These are phyloP conservation scores for Gossypium longicalyx DNA, from an alignment of 345 rosid genomes.

Conservation along the genomic window DNA sequence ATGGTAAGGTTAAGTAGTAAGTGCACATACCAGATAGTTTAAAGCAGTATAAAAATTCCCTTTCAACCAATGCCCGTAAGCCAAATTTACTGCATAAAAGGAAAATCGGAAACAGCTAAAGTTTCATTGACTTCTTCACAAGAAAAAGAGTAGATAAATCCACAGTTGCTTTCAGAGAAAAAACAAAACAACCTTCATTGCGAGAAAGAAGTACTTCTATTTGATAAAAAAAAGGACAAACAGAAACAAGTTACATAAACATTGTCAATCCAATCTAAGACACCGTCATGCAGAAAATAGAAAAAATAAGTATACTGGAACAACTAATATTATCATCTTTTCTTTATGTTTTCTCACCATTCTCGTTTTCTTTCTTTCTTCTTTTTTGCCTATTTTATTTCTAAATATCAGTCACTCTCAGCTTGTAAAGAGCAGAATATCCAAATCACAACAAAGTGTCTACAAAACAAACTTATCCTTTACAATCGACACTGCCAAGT, in stretches of 20 bases:
- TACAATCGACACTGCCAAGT: not conserved
- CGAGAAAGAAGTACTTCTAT: not conserved
- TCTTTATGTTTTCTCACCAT: not conserved
- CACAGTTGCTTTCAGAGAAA: not conserved
- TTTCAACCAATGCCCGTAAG: conserved; percentile 72
- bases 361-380: not conserved
- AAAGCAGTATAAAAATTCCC: conserved; percentile 58
- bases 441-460: not conserved
- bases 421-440: not conserved
- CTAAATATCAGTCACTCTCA: not conserved
- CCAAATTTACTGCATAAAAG: conserved; percentile 66
- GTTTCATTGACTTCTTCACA: conserved; percentile 1
- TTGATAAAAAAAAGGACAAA: not conserved
- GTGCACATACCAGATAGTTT: conserved; percentile 66
- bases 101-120: conserved; percentile 17
- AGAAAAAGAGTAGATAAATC: not conserved
- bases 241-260: not conserved
- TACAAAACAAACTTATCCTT: not conserved
- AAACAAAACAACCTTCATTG: not conserved
- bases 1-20: not conserved
- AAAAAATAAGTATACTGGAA: not conserved
- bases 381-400: not conserved
- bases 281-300: not conserved
- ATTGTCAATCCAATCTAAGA: not conserved
- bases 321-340: not conserved